Evolutionary conservation across 345 rosid species (phyloP), one percentile per base, ranked within the genome.

Genomic region (Hevea brasiliensis): DNA sequence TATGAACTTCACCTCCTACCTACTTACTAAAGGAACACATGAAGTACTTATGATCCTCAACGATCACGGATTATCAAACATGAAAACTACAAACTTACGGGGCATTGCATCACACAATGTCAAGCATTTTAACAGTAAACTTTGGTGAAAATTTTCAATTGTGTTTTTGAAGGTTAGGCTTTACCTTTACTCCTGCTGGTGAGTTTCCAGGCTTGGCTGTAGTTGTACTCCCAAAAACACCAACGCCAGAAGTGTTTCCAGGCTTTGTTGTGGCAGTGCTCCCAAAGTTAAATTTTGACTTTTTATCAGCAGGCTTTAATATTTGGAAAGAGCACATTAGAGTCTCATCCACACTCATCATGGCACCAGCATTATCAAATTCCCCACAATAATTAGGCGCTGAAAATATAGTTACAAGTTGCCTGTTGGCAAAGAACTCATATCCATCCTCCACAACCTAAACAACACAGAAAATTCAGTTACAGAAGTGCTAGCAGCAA

Each of bases 381-480:
- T 93, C 92, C 26, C 95, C 95, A 8, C 95, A 88, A 80, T 91
- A 93, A 76, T 91, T 93, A 15, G 95, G 97, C 0, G 95, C 98
- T 1, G 98, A 91, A 73, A 93, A 91, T 83, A 93, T 84, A 65
- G 96, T 93, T 59, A 93, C 87, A 0, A 93, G 94, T 77, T 86
- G 81, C 75, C 86, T 83, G 68, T 84, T 79, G 27, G 91, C 96
- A 41, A 91, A 93, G 80, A 93, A 89, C 84, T 93, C 94, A 40
- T 81, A 93, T 69, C 98, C 98, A 60, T 93, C 97, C 85, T 93
- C 91, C 74, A 91, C 94, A 54, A 93, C 98, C 97, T 90, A 72
- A 72, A 75, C n/a, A 24, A n/a, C 14, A 74, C 20, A 50, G 40
- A 32, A 51, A 41, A 17, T 7, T 21, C 9, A 27, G 27, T 57